phyloP scores from a whole-genome alignment of 305 asterid genomes.

The Rubia balearica region DNA sequence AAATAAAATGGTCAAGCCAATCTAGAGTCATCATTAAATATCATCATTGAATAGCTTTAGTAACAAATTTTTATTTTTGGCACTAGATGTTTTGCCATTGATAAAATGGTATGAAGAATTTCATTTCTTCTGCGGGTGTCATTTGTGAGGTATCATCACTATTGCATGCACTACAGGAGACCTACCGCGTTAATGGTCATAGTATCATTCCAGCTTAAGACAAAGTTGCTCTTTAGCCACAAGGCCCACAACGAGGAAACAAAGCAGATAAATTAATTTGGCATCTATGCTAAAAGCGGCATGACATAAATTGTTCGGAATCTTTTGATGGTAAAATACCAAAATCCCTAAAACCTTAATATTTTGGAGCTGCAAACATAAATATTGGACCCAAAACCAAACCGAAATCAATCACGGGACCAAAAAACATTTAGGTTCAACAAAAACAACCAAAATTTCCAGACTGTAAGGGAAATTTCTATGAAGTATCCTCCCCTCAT shows the following conservation, averaged over 20 bases:
- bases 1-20: no score
- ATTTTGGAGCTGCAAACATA: neutral
- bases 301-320: neutral
- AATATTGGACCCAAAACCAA: neutral
- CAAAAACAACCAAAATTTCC: neutral
- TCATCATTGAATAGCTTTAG: no score
- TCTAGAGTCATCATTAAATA: no score
- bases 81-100: no score
- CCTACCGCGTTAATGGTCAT: neutral
- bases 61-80: no score
- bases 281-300: no score
- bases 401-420: neutral
- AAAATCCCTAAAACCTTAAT: neutral
- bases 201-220: neutral
- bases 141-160: no score
- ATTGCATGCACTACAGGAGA: no score
- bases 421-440: neutral
- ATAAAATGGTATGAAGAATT: no score
- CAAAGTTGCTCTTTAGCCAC: neutral
- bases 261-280: no score
- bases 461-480: slow-evolving; percentile 1
- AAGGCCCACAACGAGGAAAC: neutral
- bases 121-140: no score
- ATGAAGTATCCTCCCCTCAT: neutral
- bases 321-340: neutral